phyloP scores from a whole-genome alignment of 306 rosid genomes.

The Cyclanthera cordifolia region DNA sequence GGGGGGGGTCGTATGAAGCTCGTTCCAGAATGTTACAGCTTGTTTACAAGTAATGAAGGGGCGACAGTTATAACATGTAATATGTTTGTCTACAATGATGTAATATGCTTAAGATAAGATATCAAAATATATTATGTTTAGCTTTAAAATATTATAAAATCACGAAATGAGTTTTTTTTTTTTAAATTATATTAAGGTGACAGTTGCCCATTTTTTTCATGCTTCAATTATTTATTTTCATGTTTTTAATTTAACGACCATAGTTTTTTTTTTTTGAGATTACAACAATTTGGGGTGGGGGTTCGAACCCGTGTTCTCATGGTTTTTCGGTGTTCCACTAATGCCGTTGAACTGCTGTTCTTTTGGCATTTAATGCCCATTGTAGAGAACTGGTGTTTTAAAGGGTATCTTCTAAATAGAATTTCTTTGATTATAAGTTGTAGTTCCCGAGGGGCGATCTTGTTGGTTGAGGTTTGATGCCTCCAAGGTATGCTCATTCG shows the following conservation, averaged over 20 bases:
- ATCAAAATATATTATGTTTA: background rate
- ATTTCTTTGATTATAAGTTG: constrained; percentile 4
- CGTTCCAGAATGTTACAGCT: no score
- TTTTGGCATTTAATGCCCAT: background rate
- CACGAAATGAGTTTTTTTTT: background rate
- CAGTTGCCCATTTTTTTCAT: background rate
- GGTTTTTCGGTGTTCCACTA: no score
- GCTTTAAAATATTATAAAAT: constrained; percentile 1
- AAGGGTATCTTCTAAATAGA: background rate
- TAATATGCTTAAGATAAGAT: background rate
- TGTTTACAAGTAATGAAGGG: no score
- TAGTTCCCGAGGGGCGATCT: no score
- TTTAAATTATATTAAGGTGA: background rate
- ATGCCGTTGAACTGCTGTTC: no score
- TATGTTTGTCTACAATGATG: background rate
- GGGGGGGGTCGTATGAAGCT: no score
- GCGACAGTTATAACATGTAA: no score
- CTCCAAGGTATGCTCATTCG: no score
- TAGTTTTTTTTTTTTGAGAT: background rate
- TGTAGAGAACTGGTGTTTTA: background rate
- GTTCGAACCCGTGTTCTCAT: no score
- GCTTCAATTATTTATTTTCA: background rate
- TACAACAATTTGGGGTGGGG: no score
- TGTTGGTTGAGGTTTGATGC: no score
- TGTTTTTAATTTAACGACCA: background rate